A percentile compares a stretch with the other conserved stretches of the same genome.
phyloP scores from a whole-genome alignment of 2,329 filamentous ascomycete species.

The Seiridium cupressi region DNA sequence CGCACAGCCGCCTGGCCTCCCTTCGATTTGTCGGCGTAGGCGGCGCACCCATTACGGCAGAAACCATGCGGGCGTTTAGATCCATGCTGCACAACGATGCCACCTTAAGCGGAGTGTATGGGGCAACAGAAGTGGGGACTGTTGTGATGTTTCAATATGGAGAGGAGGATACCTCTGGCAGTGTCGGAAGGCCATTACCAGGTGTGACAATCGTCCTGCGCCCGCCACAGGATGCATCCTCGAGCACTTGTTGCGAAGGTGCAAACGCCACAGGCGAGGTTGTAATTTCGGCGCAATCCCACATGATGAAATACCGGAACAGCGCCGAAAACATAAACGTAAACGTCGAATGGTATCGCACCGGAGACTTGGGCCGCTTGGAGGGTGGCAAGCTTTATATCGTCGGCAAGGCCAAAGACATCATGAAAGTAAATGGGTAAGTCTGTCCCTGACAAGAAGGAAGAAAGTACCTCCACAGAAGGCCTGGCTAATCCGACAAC shows the following conservation, averaged over 20 bases:
- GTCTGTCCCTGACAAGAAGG: constrained; percentile 11
- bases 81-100: constrained; percentile 37
- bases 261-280: not conserved
- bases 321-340: constrained; percentile 11
- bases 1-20: constrained; percentile 31
- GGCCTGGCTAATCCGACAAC: not conserved
- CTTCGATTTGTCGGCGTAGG: constrained; percentile 44
- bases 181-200: constrained; percentile 42
- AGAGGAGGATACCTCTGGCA: constrained; percentile 39
- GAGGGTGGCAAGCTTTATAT: constrained; percentile 35
- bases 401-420: constrained; percentile 38
- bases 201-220: constrained; percentile 26
- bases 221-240: not conserved
- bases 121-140: constrained; percentile 53
- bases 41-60: constrained; percentile 44
- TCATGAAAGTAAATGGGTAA: constrained; percentile 44
- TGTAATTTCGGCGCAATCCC: not conserved
- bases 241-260: not conserved
- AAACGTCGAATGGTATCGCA: constrained; percentile 35
- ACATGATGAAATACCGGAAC: constrained; percentile 16
- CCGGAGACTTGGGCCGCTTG: constrained; percentile 37
- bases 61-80: constrained; percentile 36
- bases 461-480: not conserved
- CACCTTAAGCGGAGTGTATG: constrained; percentile 47
- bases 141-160: constrained; percentile 36